Evolutionary conservation across 2,329 filamentous ascomycete species (phyloP).

Genomic region (Pochonia chlamydosporia): DNA sequence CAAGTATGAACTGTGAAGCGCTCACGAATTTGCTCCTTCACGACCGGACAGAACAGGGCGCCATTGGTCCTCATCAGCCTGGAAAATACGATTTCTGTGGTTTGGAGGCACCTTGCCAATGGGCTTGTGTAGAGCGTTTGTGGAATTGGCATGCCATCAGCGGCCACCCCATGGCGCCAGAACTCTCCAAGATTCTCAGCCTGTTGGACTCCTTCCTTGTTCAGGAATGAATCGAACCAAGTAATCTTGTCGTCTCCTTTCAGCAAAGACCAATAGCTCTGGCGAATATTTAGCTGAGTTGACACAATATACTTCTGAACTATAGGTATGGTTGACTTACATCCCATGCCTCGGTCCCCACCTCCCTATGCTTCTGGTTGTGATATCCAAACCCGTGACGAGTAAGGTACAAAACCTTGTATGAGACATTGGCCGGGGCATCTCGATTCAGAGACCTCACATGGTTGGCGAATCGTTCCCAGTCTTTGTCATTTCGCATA

Average conservation of each 20-base stretch:
- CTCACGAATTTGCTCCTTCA: slow-evolving; percentile 56
- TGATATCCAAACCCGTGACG: slow-evolving; percentile 51
- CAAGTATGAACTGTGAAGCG: slow-evolving; percentile 57
- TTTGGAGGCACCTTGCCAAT: slow-evolving; percentile 52
- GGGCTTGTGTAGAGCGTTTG: slow-evolving; percentile 52
- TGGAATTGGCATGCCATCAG: slow-evolving; percentile 46
- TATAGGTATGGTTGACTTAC: slow-evolving; percentile 18
- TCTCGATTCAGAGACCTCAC: slow-evolving; percentile 40
- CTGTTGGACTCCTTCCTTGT: slow-evolving; percentile 45
- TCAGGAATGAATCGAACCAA: slow-evolving; percentile 44
- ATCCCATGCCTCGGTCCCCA: slow-evolving; percentile 53
- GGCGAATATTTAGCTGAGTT: not conserved
- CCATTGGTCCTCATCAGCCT: slow-evolving; percentile 30
- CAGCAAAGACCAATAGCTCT: slow-evolving; percentile 32
- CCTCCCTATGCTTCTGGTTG: slow-evolving; percentile 46
- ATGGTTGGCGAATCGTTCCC: slow-evolving; percentile 44
- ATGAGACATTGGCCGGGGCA: slow-evolving; percentile 36
- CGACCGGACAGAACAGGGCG: slow-evolving; percentile 39
- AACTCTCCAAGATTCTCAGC: slow-evolving; percentile 45
- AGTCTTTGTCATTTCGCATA: slow-evolving; percentile 34
- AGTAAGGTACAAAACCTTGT: slow-evolving; percentile 49
- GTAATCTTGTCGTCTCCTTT: slow-evolving; percentile 30
- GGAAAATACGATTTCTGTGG: slow-evolving; percentile 44
- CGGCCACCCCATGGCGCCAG: slow-evolving; percentile 39
- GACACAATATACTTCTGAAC: too few species aligned